A percentile compares a stretch with the other conserved stretches of the same genome.
phyloP scores from a whole-genome alignment of 2,329 filamentous ascomycete genomes.

The Ophiosphaerella herpotricha region DNA sequence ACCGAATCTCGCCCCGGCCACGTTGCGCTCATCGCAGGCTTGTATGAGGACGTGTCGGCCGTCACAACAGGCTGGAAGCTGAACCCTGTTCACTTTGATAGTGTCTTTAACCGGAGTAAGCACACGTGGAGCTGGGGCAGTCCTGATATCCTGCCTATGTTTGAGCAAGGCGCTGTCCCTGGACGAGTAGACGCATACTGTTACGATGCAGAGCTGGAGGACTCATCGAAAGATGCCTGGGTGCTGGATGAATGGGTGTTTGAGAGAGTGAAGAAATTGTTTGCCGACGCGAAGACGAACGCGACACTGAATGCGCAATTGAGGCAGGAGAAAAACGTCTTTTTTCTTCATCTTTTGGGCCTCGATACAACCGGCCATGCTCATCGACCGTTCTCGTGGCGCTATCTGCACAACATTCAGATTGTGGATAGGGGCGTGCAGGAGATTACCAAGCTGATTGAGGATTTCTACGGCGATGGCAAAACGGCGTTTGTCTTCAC shows the following conservation, averaged over 20 bases:
- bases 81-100: constrained; percentile 98
- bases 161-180: constrained; percentile 86
- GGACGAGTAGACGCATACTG: constrained; percentile 85
- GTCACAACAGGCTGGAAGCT: constrained; percentile 98
- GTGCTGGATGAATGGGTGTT: constrained; percentile 94
- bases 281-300: constrained; percentile 78
- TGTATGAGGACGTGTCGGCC: constrained; percentile 97
- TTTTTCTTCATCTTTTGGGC: constrained; percentile 92
- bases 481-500: constrained; percentile 97
- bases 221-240: constrained; percentile 82
- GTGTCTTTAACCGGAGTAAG: constrained; percentile 93
- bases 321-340: constrained; percentile 84
- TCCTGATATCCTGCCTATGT: constrained; percentile 97
- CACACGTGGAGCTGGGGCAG: constrained; percentile 99
- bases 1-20: constrained; percentile 96
- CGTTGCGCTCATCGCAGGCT: constrained; percentile 91
- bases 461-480: constrained; percentile 79
- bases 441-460: constrained; percentile 79
- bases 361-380: constrained; percentile 88
- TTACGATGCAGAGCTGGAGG: constrained; percentile 84
- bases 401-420: constrained; percentile 94
- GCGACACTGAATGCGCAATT: constrained; percentile 72
- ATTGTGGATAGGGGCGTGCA: constrained; percentile 88
- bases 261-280: constrained; percentile 86
- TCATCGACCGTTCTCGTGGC: constrained; percentile 88